Conservation (phyloP, 257 asterid species). For the Avicennia marina region DNA sequence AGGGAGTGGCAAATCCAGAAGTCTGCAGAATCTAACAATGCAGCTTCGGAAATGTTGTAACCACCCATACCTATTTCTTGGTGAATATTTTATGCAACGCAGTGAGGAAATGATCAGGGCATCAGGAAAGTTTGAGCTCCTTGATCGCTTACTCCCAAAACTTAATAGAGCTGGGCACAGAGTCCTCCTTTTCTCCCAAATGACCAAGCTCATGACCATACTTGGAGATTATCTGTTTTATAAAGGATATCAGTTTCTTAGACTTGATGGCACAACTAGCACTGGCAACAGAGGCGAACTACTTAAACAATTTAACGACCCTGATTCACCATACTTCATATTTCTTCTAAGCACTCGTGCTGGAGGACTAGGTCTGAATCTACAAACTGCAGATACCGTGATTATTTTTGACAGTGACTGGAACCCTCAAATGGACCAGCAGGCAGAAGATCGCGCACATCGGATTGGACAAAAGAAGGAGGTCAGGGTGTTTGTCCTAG, state of each 20-base stretch:
- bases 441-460: conserved; percentile 99
- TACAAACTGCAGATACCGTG: conserved; percentile 98
- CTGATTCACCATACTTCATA: conserved; percentile 91
- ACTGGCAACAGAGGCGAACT: conserved; percentile 96
- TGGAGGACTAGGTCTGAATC: conserved; percentile 98
- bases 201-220: conserved; percentile 96
- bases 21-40: conserved; percentile 83
- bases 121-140: conserved; percentile 94
- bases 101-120: conserved; percentile 75
- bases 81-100: conserved; percentile 52
- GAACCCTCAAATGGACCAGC: conserved; percentile 99
- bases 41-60: conserved; percentile 96
- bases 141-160: conserved; percentile 94
- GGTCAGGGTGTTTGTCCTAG: conserved; percentile 92
- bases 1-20: conserved; percentile 75
- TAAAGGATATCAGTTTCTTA: conserved; percentile 92
- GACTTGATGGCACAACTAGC: conserved; percentile 98
- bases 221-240: conserved; percentile 85
- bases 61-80: conserved; percentile 86
- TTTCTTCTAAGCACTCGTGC: conserved; percentile 99
- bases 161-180: conserved; percentile 86
- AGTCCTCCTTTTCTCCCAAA: conserved; percentile 92
- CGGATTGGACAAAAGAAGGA: conserved; percentile 99
- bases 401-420: conserved; percentile 98
- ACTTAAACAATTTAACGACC: conserved; percentile 99